Evolutionary conservation across 768 basidiomycete species (phyloP), one percentile per base, ranked within the genome.

Genomic region (Agaricus sinodeliciosus): DNA sequence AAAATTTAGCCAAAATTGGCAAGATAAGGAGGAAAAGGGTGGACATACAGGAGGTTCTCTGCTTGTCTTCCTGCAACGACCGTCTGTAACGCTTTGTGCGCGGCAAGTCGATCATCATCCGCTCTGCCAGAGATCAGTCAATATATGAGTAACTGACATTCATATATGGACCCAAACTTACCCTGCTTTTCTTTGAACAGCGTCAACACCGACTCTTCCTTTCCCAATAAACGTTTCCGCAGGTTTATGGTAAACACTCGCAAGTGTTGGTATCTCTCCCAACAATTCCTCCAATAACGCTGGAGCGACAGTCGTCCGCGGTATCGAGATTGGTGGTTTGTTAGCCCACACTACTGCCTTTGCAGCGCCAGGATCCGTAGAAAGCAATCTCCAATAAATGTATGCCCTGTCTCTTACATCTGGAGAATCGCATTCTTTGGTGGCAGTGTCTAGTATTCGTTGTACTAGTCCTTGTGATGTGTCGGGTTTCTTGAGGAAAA

Each of bases 161-260:
- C 39, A 12, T 11, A 57, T 42, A 22, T 47, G 22, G 48, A 44
- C 53, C 26, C 53, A 26, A 13, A 72, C 84, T 35, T 55, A 85
- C 84, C 85, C 85, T 50, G 67, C 60, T 51, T 73, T 80, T 67
- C 77, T 85, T 57, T 82, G 80, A 59, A 94, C 74, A 5, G 87
- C 74, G 59, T 94, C 91, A 0, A 84, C 90, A 7, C 92, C 87
- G 52, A 97, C 75, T 44, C 94, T 78, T 7, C 96, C 95, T 58
- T 84, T 83, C 0, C 95, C 96, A 51, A 99, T 82, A 62, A 99
- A 99, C 0, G 96, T 97, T 65, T 93, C 90, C 34, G 84, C 85
- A 0, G 96, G 96, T 67, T 96, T 97, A 72, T 99, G 96, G 65
- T 99, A 99, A 2, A 95, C 93, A 63, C 93, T 95, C 4, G 93